These are phyloP conservation scores for Phaeosphaeria sp. DNA, from an alignment of 2,329 filamentous ascomycete genomes.

Conservation along the genomic window DNA sequence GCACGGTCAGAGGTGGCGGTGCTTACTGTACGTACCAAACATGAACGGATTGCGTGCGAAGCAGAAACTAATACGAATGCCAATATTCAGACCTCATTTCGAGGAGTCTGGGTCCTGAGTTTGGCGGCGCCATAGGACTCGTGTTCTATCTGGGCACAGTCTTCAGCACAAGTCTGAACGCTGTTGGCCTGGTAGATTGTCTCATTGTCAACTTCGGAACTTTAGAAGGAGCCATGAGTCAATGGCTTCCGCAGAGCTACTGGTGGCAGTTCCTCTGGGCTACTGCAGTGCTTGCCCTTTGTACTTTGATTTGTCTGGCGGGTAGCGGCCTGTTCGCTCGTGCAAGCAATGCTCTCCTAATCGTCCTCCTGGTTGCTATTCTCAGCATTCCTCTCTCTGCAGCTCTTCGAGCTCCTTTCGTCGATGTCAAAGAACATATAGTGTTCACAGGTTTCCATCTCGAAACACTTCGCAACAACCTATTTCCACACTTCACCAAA, in stretches of 20 bases:
- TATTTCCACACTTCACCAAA: slow-evolving; percentile 70
- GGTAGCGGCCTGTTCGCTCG: slow-evolving; percentile 82
- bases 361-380: slow-evolving; percentile 74
- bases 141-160: slow-evolving; percentile 87
- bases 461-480: slow-evolving; percentile 74
- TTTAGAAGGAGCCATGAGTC: slow-evolving; percentile 61
- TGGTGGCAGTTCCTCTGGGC: slow-evolving; percentile 81
- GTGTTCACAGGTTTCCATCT: slow-evolving; percentile 80
- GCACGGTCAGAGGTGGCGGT: slow-evolving; percentile 84
- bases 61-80: background rate
- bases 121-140: slow-evolving; percentile 85
- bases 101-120: slow-evolving; percentile 83
- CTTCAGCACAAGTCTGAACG: slow-evolving; percentile 85
- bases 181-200: slow-evolving; percentile 85
- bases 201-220: slow-evolving; percentile 76
- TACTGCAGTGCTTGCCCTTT: slow-evolving; percentile 73
- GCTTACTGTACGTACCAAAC: slow-evolving; percentile 67
- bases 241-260: slow-evolving; percentile 71
- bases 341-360: slow-evolving; percentile 77
- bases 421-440: slow-evolving; percentile 66
- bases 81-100: slow-evolving; percentile 73
- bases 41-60: background rate
- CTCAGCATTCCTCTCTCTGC: slow-evolving; percentile 85
- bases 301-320: slow-evolving; percentile 77
- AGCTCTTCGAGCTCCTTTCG: slow-evolving; percentile 71